Conservation (phyloP, 2,329 filamentous ascomycete species). For the Fusarium sp. region DNA sequence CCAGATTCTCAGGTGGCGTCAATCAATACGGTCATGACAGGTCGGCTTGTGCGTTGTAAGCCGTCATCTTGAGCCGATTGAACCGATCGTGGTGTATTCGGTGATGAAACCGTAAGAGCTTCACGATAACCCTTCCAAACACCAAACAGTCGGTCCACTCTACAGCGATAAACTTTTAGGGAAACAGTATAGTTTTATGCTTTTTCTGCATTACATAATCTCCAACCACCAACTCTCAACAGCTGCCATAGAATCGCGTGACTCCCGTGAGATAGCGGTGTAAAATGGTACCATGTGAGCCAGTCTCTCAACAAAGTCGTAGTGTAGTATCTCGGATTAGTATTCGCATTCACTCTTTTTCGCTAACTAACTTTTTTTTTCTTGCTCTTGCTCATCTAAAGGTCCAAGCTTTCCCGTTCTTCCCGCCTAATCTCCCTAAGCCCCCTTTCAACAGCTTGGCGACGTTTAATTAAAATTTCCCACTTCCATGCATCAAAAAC, state of each 20-base stretch:
- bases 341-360: background rate
- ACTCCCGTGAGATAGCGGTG: constrained; percentile 10
- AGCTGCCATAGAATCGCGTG: constrained; percentile 7
- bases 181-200: background rate
- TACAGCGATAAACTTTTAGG: background rate
- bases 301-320: background rate
- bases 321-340: background rate
- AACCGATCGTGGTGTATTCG: background rate
- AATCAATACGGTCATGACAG: constrained; percentile 5
- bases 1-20: background rate
- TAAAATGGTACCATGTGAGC: constrained; percentile 4
- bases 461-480: background rate
- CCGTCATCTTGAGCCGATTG: background rate
- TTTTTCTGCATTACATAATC: background rate
- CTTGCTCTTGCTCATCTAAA: background rate
- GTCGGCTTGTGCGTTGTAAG: background rate
- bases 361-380: background rate
- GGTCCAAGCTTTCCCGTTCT: background rate
- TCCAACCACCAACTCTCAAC: background rate
- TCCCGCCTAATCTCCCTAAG: constrained; percentile 10
- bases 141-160: background rate
- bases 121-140: background rate
- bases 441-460: constrained; percentile 3
- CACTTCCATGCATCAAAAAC: background rate
- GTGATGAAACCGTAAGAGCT: constrained; percentile 4